Evolutionary conservation across 2,329 filamentous ascomycete genomes (phyloP).

Genomic region (Pleurostoma richardsiae): DNA sequence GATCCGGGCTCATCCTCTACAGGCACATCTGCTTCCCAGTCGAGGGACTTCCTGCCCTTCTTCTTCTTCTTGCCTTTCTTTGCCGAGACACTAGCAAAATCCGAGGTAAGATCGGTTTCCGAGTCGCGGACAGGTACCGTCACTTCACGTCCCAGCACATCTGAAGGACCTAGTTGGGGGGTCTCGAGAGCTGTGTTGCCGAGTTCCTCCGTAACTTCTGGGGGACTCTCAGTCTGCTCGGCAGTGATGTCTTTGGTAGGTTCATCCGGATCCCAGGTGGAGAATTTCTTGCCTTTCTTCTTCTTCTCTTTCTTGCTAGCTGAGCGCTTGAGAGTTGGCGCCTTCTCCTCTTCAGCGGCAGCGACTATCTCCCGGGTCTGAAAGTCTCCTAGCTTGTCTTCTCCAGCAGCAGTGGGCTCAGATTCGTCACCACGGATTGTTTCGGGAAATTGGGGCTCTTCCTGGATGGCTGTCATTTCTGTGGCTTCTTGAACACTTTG

Average conservation of each 20-base stretch:
- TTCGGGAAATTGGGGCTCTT: too few species aligned
- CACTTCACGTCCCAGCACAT: too few species aligned
- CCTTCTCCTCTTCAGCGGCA: background rate
- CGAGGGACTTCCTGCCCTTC: constrained; percentile 5
- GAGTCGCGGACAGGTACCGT: too few species aligned
- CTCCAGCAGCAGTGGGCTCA: background rate
- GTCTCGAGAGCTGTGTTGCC: too few species aligned
- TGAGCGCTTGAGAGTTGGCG: background rate
- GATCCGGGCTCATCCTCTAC: too few species aligned
- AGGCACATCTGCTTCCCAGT: constrained; percentile 6
- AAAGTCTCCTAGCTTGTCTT: background rate
- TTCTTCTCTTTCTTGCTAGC: background rate
- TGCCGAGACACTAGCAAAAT: constrained; percentile 9
- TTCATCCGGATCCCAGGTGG: constrained; percentile 67
- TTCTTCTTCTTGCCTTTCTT: constrained; percentile 31
- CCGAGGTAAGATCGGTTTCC: constrained; percentile 18
- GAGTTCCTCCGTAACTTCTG: too few species aligned
- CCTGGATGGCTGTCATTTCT: too few species aligned
- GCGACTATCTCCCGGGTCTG: too few species aligned
- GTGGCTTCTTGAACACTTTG: too few species aligned
- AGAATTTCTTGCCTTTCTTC: constrained; percentile 33
- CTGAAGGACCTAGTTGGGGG: too few species aligned
- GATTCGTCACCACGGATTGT: too few species aligned
- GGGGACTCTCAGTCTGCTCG: too few species aligned
- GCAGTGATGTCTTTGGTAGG: constrained; percentile 52